Evolutionary conservation across 257 asterid species (phyloP).

Genomic region (Cynanchum wilfordii): DNA sequence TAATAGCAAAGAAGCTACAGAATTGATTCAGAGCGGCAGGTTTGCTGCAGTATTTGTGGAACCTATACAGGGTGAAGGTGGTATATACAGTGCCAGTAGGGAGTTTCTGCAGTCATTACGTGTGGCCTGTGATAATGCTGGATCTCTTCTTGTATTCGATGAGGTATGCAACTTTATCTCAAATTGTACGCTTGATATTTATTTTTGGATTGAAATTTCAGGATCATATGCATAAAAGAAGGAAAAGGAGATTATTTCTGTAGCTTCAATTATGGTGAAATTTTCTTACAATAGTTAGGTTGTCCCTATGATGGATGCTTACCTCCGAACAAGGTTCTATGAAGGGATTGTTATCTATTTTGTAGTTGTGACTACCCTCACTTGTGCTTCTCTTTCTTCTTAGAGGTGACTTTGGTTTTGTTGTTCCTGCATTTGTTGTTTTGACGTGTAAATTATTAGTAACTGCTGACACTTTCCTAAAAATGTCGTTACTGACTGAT

Average conservation of each 20-base stretch:
- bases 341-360: not conserved
- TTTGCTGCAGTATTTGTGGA: slow-evolving; percentile 95
- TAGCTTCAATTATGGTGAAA: not conserved
- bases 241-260: not conserved
- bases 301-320: not conserved
- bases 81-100: slow-evolving; percentile 70
- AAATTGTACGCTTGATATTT: not conserved
- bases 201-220: not conserved
- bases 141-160: slow-evolving; percentile 79
- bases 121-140: slow-evolving; percentile 62
- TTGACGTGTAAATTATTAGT: not conserved
- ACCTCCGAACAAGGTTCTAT: not conserved
- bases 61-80: slow-evolving; percentile 99
- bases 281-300: not conserved
- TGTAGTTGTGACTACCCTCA: not conserved
- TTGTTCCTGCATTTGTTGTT: not conserved
- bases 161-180: slow-evolving; percentile 49
- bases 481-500: not conserved
- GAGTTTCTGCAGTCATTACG: slow-evolving; percentile 71
- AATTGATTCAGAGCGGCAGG: slow-evolving; percentile 56
- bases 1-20: slow-evolving; percentile 53
- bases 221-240: not conserved
- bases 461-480: not conserved
- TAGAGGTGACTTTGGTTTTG: not conserved
- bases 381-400: not conserved